Evolutionary conservation across 805 yeast species (phyloP).

Genomic region (Wickerhamiella domercqiae): DNA sequence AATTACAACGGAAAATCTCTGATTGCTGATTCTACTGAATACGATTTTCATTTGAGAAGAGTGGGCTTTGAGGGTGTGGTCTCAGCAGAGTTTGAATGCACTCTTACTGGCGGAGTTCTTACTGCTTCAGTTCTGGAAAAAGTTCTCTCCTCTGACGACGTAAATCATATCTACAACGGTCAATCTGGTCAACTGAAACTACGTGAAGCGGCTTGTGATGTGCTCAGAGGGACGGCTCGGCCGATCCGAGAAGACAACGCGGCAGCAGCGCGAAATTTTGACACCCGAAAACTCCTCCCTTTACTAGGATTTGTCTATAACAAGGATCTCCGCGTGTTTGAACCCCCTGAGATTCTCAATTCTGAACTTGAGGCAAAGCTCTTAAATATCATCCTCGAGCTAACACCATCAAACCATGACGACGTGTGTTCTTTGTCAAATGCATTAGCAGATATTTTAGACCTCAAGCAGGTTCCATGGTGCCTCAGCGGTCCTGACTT

Average conservation of each 20-base stretch:
- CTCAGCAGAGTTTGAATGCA: background rate
- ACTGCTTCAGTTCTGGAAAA: background rate
- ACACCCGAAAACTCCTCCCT: slow-evolving; percentile 8
- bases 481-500: slow-evolving; percentile 12
- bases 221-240: background rate
- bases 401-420: too few relatives aligned
- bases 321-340: slow-evolving; percentile 5
- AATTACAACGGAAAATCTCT: too few relatives aligned
- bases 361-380: slow-evolving; percentile 1
- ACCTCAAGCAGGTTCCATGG: background rate
- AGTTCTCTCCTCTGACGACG: background rate
- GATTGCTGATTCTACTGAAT: background rate
- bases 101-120: background rate
- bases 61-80: background rate
- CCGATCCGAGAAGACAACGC: background rate
- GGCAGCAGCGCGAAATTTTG: background rate
- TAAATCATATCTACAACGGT: background rate
- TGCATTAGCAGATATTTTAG: slow-evolving; percentile 4
- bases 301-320: slow-evolving; percentile 17
- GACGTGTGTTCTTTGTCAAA: too few relatives aligned
- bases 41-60: background rate
- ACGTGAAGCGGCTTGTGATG: background rate
- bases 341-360: slow-evolving; percentile 6
- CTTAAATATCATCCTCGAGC: slow-evolving; percentile 6
- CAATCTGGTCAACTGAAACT: background rate